phyloP scores from a whole-genome alignment of 1,284 basidiomycete species.

The Malassezia sympodialis region DNA sequence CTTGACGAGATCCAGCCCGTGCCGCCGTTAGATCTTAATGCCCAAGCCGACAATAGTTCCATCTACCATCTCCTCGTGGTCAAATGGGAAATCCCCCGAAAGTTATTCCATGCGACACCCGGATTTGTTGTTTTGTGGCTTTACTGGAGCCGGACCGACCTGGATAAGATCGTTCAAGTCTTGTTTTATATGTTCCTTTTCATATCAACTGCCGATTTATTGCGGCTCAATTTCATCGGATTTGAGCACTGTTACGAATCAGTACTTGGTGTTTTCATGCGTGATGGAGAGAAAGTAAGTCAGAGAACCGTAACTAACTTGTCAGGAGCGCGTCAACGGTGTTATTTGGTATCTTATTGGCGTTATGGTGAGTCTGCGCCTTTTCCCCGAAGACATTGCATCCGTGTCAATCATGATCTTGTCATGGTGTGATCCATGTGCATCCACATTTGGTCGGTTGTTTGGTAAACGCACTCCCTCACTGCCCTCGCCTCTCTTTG shows the following conservation, averaged over 20 bases:
- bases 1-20: constrained; percentile 50
- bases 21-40: constrained; percentile 9
- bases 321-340: constrained; percentile 53
- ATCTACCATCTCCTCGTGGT: constrained; percentile 7
- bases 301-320: not conserved
- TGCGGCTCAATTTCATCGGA: constrained; percentile 61
- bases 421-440: constrained; percentile 92
- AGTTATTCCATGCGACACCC: constrained; percentile 78
- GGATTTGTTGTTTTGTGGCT: constrained; percentile 76
- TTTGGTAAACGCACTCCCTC: constrained; percentile 67
- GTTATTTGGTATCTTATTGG: constrained; percentile 93
- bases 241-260: constrained; percentile 71
- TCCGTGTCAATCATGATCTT: constrained; percentile 52
- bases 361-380: constrained; percentile 66
- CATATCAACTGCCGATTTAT: constrained; percentile 65
- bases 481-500: constrained; percentile 67
- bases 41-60: not conserved
- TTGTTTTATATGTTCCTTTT: constrained; percentile 62
- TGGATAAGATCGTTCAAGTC: constrained; percentile 56
- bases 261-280: constrained; percentile 77
- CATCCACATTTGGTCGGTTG: constrained; percentile 80
- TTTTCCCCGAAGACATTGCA: constrained; percentile 49
- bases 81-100: constrained; percentile 70
- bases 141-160: constrained; percentile 51
- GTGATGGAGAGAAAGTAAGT: constrained; percentile 72